Evolutionary conservation across 441 rosid genomes (phyloP), one percentile per base, ranked within the genome.

Genomic region (Hura crepitans): DNA sequence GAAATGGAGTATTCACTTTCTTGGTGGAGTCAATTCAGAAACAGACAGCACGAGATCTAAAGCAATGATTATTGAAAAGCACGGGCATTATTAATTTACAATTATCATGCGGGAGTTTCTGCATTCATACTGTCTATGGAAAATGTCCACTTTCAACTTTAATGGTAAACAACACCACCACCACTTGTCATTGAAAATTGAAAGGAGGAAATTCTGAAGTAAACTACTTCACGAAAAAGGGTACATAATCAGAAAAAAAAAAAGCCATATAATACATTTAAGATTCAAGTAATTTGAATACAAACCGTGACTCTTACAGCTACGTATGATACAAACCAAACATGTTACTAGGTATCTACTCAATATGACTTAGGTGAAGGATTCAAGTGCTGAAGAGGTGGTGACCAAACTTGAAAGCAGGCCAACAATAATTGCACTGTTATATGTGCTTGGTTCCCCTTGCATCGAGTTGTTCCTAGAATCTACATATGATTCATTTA

Each of bases 361-460:
- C n/a, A n/a, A 59, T 53, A 49, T 35, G 45, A 39, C 23, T 81
- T 68, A 87, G 71, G 82, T 70, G 75, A 90, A 79, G 66, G 99
- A 87, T 33, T 80, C 81, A 65, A 82, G 81, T 22, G 76, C 85
- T 18, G 98, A 88, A 37, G 99, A 92, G 23, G 95, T 86, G 75
- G 99, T 86, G 45, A 90, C 91, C 49, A 95, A 78, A 74, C 98
- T 85, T 23, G 99, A 89, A 61, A 95, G 87, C 39, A 95, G 88
- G 73, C 97, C 98, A 72, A 92, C 95, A 45, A 92, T 78, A 2
- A 88, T 64, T 0, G 98, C 99, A 72, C 85, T 82, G 84, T 95
- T 95, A 55, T 95, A 95, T n/a, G 96, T 92, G 78, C 83, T 87
- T n/a, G 98, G 99, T 64, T 95, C 99, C 2, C 74, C 89, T 80